Percentiles rank a stretch among this genome's conserved stretches.
phyloP scores from a whole-genome alignment of 2,329 filamentous ascomycete species.

The Fusarium mangiferae region DNA sequence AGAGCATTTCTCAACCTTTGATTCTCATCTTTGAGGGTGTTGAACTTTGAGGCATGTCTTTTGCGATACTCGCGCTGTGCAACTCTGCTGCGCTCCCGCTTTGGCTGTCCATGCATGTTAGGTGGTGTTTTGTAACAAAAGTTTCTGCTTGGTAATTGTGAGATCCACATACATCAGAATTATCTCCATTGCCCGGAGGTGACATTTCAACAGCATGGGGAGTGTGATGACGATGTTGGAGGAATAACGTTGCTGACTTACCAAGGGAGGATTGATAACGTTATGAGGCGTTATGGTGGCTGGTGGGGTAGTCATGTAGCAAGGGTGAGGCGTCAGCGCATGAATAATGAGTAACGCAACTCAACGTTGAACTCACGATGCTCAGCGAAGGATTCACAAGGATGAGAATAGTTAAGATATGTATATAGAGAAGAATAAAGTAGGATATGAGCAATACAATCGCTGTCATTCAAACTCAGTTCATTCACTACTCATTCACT shows the following conservation, averaged over 20 bases:
- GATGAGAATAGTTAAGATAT: too few relatives aligned
- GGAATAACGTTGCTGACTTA: constrained; percentile 22
- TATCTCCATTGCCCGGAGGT: constrained; percentile 22
- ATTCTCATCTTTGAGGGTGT: constrained; percentile 42
- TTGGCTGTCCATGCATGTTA: constrained; percentile 28
- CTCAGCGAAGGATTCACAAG: not conserved
- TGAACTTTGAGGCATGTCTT: constrained; percentile 40
- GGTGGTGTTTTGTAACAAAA: not conserved
- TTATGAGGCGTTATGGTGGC: constrained; percentile 22
- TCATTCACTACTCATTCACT: too few relatives aligned
- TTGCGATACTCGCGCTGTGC: constrained; percentile 44
- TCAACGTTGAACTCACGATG: constrained; percentile 11
- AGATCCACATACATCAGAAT: constrained; percentile 27
- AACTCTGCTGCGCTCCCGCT: constrained; percentile 41
- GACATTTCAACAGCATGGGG: constrained; percentile 19
- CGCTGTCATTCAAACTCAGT: not conserved
- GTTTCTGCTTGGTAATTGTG: constrained; percentile 25
- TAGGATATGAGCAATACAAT: not conserved
- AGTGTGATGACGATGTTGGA: constrained; percentile 1
- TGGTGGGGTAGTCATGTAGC: constrained; percentile 10
- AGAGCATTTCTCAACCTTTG: constrained; percentile 38
- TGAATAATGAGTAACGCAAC: constrained; percentile 15
- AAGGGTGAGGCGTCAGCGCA: not conserved
- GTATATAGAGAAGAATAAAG: not conserved
- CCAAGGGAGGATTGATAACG: constrained; percentile 9